phyloP scores from a whole-genome alignment of 805 yeast species.

The Novakomyces olei region DNA sequence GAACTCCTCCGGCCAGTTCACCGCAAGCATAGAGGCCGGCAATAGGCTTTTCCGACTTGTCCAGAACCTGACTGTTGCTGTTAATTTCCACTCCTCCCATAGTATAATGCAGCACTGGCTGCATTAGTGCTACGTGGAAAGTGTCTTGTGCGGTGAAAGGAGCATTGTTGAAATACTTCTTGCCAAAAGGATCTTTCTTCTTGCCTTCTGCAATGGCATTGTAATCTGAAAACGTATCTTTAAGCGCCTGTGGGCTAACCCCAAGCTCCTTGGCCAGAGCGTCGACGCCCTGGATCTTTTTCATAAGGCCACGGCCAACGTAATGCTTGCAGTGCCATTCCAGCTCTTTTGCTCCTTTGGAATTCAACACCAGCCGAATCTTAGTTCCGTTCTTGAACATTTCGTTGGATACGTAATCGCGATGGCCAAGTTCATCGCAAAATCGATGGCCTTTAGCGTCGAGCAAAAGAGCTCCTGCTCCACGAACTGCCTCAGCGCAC shows the following conservation, averaged over 20 bases:
- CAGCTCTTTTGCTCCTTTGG: slow-evolving; percentile 24
- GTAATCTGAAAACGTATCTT: slow-evolving; percentile 20
- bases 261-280: slow-evolving; percentile 25
- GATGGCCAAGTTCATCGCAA: slow-evolving; percentile 36
- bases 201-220: slow-evolving; percentile 22
- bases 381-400: slow-evolving; percentile 27
- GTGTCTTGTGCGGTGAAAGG: slow-evolving; percentile 21
- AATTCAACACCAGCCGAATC: slow-evolving; percentile 28
- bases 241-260: slow-evolving; percentile 15
- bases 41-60: slow-evolving; percentile 14
- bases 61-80: slow-evolving; percentile 21
- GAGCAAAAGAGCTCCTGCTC: slow-evolving; percentile 41
- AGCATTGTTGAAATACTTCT: slow-evolving; percentile 26
- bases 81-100: slow-evolving; percentile 47
- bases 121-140: slow-evolving; percentile 31
- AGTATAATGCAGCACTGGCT: slow-evolving; percentile 40
- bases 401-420: slow-evolving; percentile 38
- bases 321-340: slow-evolving; percentile 35
- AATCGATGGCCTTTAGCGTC: slow-evolving; percentile 32
- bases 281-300: slow-evolving; percentile 20
- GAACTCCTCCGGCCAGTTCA: slow-evolving; percentile 38
- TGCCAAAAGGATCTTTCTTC: slow-evolving; percentile 21
- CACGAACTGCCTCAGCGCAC: slow-evolving; percentile 46
- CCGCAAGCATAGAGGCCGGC: slow-evolving; percentile 33
- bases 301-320: slow-evolving; percentile 33